A percentile compares a stretch with the other conserved stretches of the same genome.
phyloP scores from a whole-genome alignment of 2,329 filamentous ascomycete genomes.

The Cephalotrichum gorgonifer region DNA sequence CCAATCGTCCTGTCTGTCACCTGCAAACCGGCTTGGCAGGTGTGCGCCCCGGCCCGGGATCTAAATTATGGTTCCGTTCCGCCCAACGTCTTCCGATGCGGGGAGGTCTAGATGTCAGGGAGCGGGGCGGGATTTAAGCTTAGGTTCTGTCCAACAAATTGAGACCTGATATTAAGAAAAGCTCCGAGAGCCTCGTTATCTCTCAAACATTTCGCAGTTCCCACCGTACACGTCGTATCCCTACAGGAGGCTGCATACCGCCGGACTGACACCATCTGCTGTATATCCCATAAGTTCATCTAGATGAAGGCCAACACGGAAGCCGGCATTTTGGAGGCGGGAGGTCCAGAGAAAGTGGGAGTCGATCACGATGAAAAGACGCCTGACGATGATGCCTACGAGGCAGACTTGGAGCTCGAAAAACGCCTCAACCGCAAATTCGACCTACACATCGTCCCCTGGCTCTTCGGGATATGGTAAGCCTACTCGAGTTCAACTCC shows the following conservation, averaged over 20 bases:
- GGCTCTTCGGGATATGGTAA: conserved; percentile 16
- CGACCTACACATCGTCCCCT: conserved; percentile 14
- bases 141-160: background rate
- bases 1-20: background rate
- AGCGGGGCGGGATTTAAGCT: background rate
- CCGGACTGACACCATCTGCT: background rate
- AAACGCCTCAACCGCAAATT: conserved; percentile 15
- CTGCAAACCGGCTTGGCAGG: background rate
- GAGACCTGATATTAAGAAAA: background rate
- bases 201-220: no score
- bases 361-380: background rate
- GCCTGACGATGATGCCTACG: background rate
- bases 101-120: background rate
- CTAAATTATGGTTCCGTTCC: background rate
- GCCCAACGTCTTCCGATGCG: background rate
- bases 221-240: background rate
- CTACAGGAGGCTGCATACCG: no score
- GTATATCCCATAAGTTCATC: background rate
- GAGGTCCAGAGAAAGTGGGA: background rate
- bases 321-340: background rate
- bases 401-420: conserved; percentile 7
- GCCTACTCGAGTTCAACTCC: background rate
- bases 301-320: background rate
- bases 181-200: background rate
- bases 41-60: background rate